Conservation (phyloP, 2,329 filamentous ascomycete species). For the Paecilomyces formosus region DNA sequence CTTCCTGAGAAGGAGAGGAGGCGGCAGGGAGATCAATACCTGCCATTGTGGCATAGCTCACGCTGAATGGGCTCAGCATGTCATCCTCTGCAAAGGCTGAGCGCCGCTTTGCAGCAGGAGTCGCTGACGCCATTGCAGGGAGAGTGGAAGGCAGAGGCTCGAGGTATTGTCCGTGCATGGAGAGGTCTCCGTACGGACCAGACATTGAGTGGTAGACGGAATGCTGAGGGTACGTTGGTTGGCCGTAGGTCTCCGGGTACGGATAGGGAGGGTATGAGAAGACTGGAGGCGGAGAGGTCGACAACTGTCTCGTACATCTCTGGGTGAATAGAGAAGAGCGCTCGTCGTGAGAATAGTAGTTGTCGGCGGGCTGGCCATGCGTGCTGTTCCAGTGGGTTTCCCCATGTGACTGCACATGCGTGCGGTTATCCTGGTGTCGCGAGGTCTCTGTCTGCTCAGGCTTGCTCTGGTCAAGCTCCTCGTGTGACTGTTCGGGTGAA, state of each 20-base stretch:
- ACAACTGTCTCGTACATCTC: constrained; percentile 52
- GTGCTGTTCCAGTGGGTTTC: constrained; percentile 14
- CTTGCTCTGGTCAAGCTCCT: constrained; percentile 40
- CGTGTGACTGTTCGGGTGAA: constrained; percentile 53
- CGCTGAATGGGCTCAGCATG: constrained; percentile 52
- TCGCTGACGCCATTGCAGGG: constrained; percentile 33
- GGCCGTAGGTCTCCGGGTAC: constrained; percentile 36
- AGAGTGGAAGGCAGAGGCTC: constrained; percentile 36
- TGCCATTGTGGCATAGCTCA: constrained; percentile 54
- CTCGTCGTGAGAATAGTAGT: constrained; percentile 37
- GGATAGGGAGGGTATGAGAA: constrained; percentile 48
- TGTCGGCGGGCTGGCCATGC: constrained; percentile 25
- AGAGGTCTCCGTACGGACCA: constrained; percentile 22
- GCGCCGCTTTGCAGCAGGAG: constrained; percentile 45
- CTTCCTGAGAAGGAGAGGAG: constrained; percentile 26
- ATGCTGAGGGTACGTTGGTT: constrained; percentile 25
- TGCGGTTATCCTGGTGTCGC: constrained; percentile 12
- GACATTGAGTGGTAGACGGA: constrained; percentile 27
- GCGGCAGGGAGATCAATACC: constrained; percentile 45
- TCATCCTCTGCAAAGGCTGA: constrained; percentile 46
- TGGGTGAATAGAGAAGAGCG: constrained; percentile 48
- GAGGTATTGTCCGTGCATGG: constrained; percentile 32
- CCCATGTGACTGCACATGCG: constrained; percentile 19
- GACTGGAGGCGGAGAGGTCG: constrained; percentile 49
- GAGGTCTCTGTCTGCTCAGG: constrained; percentile 13